These are phyloP conservation scores for Diaporthe australafricana DNA, from an alignment of 2,329 filamentous ascomycete genomes.

Conservation along the genomic window DNA sequence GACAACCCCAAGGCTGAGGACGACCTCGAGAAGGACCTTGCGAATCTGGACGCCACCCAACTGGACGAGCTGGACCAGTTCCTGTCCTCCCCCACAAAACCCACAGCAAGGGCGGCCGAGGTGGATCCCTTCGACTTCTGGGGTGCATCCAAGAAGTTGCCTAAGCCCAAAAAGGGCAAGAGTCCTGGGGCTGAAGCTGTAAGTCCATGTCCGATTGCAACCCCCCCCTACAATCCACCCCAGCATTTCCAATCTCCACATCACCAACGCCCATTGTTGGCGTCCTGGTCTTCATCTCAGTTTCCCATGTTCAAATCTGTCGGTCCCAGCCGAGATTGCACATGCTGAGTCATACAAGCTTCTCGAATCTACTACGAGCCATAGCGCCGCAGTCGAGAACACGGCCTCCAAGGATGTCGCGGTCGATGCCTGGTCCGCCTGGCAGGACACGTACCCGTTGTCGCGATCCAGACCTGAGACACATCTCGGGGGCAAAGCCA, in stretches of 20 bases:
- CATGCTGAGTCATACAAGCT: slow-evolving; percentile 62
- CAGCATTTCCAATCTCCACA: slow-evolving; percentile 33
- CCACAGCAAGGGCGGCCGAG: slow-evolving; percentile 42
- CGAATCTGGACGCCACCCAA: slow-evolving; percentile 40
- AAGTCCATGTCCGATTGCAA: slow-evolving; percentile 39
- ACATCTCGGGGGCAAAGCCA: slow-evolving; percentile 37
- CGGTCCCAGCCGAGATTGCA: slow-evolving; percentile 55
- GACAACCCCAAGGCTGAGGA: slow-evolving; percentile 35
- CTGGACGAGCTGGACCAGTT: slow-evolving; percentile 46
- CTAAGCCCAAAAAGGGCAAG: slow-evolving; percentile 50
- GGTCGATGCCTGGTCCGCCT: slow-evolving; percentile 40
- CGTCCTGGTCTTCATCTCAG: slow-evolving; percentile 30
- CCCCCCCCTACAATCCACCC: slow-evolving; percentile 39
- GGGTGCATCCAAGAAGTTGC: slow-evolving; percentile 62
- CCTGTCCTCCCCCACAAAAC: slow-evolving; percentile 30
- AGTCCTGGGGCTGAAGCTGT: slow-evolving; percentile 50
- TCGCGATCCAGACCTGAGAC: slow-evolving; percentile 49
- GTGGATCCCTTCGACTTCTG: slow-evolving; percentile 67
- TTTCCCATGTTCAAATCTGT: slow-evolving; percentile 34
- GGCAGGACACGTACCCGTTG: slow-evolving; percentile 54
- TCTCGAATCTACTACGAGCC: slow-evolving; percentile 56
- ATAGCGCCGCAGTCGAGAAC: slow-evolving; percentile 42
- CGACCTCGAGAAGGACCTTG: slow-evolving; percentile 40
- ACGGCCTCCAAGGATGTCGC: slow-evolving; percentile 28
- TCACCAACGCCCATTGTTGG: slow-evolving; percentile 28